phyloP scores from a whole-genome alignment of 2,329 filamentous ascomycete species.

The Zymoseptoria pseudotritici region DNA sequence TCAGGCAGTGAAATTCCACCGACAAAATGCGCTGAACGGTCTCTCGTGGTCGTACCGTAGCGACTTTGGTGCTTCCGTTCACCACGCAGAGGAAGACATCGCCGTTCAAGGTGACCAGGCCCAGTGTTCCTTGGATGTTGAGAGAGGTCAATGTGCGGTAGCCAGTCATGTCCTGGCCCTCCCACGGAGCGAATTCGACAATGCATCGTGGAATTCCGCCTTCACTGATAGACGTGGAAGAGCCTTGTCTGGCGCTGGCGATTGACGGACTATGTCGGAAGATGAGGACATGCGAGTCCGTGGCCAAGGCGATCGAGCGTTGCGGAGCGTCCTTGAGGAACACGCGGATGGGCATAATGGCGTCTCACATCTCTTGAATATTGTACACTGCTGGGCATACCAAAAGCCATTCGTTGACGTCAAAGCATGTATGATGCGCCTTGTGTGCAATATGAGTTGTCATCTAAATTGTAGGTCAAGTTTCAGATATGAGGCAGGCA shows the following conservation, averaged over 20 bases:
- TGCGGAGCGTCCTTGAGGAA: constrained; percentile 80
- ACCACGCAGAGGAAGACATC: constrained; percentile 91
- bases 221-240: constrained; percentile 28
- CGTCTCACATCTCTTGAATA: constrained; percentile 7
- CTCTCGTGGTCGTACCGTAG: constrained; percentile 77
- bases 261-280: constrained; percentile 67
- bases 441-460: background rate
- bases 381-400: background rate
- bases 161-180: constrained; percentile 60
- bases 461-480: background rate
- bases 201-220: constrained; percentile 59
- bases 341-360: constrained; percentile 60
- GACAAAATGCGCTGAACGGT: constrained; percentile 78
- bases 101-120: constrained; percentile 71
- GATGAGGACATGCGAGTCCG: constrained; percentile 70
- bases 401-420: background rate
- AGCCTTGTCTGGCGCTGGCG: constrained; percentile 51
- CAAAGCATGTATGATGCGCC: no score
- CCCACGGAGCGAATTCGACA: constrained; percentile 70
- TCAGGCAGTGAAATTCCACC: constrained; percentile 89
- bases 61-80: constrained; percentile 68
- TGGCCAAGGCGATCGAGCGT: constrained; percentile 79
- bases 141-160: constrained; percentile 69
- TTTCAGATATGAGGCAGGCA: background rate
- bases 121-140: constrained; percentile 76